Base-by-base conservation (phyloP, 177 flowering plant genomes). In the Vitis hybrid region DNA sequence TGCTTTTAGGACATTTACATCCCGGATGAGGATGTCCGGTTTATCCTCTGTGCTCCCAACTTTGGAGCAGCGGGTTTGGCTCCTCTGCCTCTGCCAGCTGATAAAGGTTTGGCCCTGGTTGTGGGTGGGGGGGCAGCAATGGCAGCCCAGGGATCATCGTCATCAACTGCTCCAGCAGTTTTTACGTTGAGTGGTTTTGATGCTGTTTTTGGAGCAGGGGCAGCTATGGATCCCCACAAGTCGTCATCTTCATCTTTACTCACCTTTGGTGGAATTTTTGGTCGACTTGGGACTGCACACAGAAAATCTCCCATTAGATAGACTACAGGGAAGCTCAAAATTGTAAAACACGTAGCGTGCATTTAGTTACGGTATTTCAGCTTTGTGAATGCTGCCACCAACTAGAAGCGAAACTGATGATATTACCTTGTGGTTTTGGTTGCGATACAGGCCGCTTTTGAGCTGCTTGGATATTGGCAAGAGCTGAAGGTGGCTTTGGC, bases 71-170 rank as follows among this genome's bases (percentile, higher is more conserved):
- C 79, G 48, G 89, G 75, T 80, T 87, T 90, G 9, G 76, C 75
- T 49, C 87, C 94, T 70, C 96, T 77, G 32, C 94, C 94, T 81
- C 94, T 77, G 11, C 91, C 89, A 67, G 82, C 75, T 21, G 90
- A 74, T 56, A 94, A 74, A 13, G 97, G 98, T 72, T 85, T 90
- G 52, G 88, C 93, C 61, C 78, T 85, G 18, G 97, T 89, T 0
- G 88, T 78, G 8, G 98, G 98, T 46, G 89, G 82, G 9, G 98
- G 98, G 73, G 98, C 97, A 68, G 98, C 99, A 73, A 94, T 94
- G 57, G 95, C 82, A 54, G 89, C 94, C 99, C 99, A 93, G 1
- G 91, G 93, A 40, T 94, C 96, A 68, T 90, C 93, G 62, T 84
- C 88, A 18, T 79, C 87, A 52, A 4, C 35, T 70, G 83, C 1